Evolutionary conservation across 176 grass and related monocot genomes (phyloP).

Genomic region (Cenchrus purpureus): DNA sequence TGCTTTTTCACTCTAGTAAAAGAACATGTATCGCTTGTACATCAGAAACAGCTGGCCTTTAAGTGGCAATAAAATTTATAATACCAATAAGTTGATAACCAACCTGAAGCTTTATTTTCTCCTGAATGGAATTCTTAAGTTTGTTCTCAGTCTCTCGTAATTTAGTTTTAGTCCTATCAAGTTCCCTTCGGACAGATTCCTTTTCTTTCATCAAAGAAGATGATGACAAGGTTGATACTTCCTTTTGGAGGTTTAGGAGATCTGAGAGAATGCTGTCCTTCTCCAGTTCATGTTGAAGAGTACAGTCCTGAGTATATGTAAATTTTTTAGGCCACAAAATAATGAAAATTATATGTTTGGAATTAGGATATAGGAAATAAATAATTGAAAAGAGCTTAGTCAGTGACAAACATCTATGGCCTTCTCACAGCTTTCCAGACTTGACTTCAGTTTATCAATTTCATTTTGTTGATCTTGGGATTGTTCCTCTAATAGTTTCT

Average conservation of each 20-base stretch:
- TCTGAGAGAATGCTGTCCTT: conserved; percentile 65
- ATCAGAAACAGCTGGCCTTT: conserved; percentile 19
- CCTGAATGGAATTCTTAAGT: conserved; percentile 82
- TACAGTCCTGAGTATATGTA: conserved; percentile 59
- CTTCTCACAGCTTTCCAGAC: conserved; percentile 56
- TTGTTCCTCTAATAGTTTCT: conserved; percentile 62
- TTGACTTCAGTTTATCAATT: conserved; percentile 58
- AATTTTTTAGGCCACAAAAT: conserved; percentile 16
- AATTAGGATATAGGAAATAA: conserved; percentile 14
- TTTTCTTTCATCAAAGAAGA: conserved; percentile 83
- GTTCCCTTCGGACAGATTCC: conserved; percentile 85
- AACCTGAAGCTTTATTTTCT: conserved; percentile 97
- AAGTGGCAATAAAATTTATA: not conserved
- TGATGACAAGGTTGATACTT: conserved; percentile 67
- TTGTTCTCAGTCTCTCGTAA: conserved; percentile 80
- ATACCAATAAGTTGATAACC: conserved; percentile 45
- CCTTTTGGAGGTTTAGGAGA: conserved; percentile 69
- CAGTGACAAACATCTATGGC: conserved; percentile 53
- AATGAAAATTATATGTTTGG: conserved; percentile 8
- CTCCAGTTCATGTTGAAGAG: conserved; percentile 76
- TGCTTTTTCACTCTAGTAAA: conserved; percentile 74
- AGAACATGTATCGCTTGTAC: conserved; percentile 27
- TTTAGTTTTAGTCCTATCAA: conserved; percentile 76
- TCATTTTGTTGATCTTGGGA: conserved; percentile 52
- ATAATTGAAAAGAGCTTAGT: conserved; percentile 35